Evolutionary conservation across 2,329 filamentous ascomycete genomes (phyloP).

Genomic region (Pseudogymnoascus sp.): DNA sequence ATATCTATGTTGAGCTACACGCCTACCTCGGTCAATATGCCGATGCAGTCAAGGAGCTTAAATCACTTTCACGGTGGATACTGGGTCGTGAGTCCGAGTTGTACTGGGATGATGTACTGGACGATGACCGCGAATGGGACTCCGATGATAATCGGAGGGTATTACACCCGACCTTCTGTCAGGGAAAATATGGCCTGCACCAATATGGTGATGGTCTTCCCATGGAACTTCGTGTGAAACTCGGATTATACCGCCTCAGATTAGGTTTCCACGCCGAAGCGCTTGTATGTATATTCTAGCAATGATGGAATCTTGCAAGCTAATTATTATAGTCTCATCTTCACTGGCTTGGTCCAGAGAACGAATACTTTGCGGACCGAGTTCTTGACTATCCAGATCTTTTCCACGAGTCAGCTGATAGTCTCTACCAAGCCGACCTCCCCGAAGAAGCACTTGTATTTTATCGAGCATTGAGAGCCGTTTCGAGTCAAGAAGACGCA

Average conservation of each 20-base stretch:
- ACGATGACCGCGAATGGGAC: conserved; percentile 89
- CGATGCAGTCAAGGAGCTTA: conserved; percentile 61
- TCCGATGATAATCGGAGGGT: conserved; percentile 58
- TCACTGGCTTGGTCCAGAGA: conserved; percentile 56
- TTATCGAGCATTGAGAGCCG: conserved; percentile 44
- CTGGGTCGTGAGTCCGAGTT: conserved; percentile 63
- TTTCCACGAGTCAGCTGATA: conserved; percentile 62
- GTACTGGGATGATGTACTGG: conserved; percentile 64
- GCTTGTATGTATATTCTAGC: conserved; percentile 40
- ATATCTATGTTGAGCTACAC: conserved; percentile 77
- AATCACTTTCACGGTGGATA: conserved; percentile 70
- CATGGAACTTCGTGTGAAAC: conserved; percentile 70
- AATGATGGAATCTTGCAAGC: conserved; percentile 5
- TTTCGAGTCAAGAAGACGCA: conserved; percentile 42
- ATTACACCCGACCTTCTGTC: conserved; percentile 51
- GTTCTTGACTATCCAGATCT: conserved; percentile 66
- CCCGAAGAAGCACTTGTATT: conserved; percentile 48
- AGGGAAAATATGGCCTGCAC: conserved; percentile 41
- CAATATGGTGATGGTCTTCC: conserved; percentile 69
- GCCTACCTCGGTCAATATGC: conserved; percentile 53
- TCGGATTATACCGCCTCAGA: conserved; percentile 75
- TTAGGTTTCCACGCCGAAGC: conserved; percentile 64
- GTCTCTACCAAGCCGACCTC: conserved; percentile 41
- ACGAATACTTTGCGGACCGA: conserved; percentile 38
- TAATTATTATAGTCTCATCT: conserved; percentile 48